Evolutionary conservation across 352 stramenopile species (phyloP), one percentile per base, ranked within the genome.

Genomic region (Globisporangium emineosum): DNA sequence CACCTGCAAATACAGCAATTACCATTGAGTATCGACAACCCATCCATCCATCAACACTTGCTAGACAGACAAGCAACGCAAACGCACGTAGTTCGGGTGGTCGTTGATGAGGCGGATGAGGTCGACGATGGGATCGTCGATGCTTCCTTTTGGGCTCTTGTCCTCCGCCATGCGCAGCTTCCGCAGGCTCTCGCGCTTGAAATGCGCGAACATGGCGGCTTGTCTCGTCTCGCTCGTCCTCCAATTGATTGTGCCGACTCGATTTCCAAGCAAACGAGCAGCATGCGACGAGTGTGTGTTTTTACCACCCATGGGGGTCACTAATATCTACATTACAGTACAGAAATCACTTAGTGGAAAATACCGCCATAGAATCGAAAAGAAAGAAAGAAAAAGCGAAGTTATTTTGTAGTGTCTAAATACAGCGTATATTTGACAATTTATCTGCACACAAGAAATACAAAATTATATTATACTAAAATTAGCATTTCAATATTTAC

Each of bases 91-190:
- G 70, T 97, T 79, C 4, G 76, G 70, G 54, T 96, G 79, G 21
- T 75, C 70, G 69, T 98, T 98, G 60, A 97, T 91, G 7, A 79
- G 73, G 15, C 73, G 67, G 62, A 98, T 94, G 71, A 97, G 80
- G 40, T 95, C 88, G 21, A 92, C 79, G 56, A 97, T 96, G 5
- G 87, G 85, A 37, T 79, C 85, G 66, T 98, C 92, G 58, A 98
- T 86, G 64, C 78, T 94, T 5, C 90, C 92, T 63, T 98, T 98
- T 7, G 90, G 90, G 45, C 87, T 97, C 73, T 96, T 97, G 71
- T 96, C 88, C 63, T 92, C 83, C 64, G 86, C 79, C 64, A 73
- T 73, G 58, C 83, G 82, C 63, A 96, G 72, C 78, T 93, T 94
- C 55, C 86, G 84, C 72, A 95, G 70, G 59, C 73, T 91, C 76